Conservation (phyloP, 2,329 filamentous ascomycete species). For the Cladosporium cucumerinum region DNA sequence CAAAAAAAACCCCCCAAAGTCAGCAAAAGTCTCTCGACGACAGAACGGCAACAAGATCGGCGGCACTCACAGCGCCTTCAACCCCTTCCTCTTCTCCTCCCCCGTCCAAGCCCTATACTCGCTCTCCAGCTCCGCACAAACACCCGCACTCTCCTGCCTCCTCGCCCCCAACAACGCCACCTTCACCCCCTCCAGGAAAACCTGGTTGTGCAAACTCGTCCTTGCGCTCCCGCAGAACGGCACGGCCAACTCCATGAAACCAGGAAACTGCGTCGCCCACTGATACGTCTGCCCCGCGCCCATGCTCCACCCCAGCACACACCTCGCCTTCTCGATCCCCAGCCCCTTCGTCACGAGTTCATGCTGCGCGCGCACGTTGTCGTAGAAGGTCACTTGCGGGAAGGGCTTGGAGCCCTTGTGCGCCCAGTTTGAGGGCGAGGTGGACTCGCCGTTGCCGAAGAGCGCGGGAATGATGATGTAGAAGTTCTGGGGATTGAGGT, state of each 20-base stretch:
- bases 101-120: constrained; percentile 36
- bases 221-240: constrained; percentile 66
- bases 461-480: constrained; percentile 67
- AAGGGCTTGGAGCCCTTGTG: constrained; percentile 49
- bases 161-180: constrained; percentile 57
- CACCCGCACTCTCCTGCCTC: constrained; percentile 45
- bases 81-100: constrained; percentile 52
- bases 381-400: constrained; percentile 62
- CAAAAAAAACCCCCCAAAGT: not conserved
- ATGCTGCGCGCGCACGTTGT: constrained; percentile 67
- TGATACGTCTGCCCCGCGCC: constrained; percentile 59
- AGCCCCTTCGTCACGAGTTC: constrained; percentile 63
- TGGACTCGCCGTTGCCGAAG: constrained; percentile 67
- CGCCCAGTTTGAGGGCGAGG: constrained; percentile 59
- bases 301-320: constrained; percentile 70
- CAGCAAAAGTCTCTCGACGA: not conserved
- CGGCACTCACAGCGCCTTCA: constrained; percentile 64
- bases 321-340: constrained; percentile 56
- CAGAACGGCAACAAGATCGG: not conserved
- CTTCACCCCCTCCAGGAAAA: constrained; percentile 65
- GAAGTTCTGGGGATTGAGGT: constrained; percentile 62
- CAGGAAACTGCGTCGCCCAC: constrained; percentile 37
- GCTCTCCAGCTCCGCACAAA: constrained; percentile 43
- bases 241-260: constrained; percentile 63
- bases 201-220: constrained; percentile 65